Base-by-base conservation (phyloP, 148 eudicot genomes). In the Cornus kousa region DNA sequence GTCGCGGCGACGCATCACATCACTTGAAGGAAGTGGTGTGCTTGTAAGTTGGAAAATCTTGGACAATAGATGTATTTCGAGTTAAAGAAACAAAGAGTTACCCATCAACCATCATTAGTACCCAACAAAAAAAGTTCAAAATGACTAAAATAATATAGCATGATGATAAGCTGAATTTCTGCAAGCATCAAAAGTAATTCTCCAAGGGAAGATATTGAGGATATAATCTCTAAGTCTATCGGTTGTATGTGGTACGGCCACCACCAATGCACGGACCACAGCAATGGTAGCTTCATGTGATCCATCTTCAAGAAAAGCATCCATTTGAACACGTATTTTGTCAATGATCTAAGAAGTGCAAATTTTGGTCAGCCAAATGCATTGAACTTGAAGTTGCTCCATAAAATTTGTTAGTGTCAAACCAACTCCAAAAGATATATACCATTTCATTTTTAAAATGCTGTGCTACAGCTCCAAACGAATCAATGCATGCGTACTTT, bases 391-490 rank as follows among this genome's bases (percentile, higher is more conserved):
- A 74, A n/a, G 37, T 19, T 40, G 62, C 82, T 66, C 9, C 74
- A 24, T 70, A 50, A 33, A 46, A 22, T 72, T 35, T 46, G 43
- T 5, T 16, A 60, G 71, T 33, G 46, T 32, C 40, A 77, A 73
- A 67, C 5, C 2, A 10, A 72, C 7, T 48, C 20, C 74, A 80
- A 79, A 76, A 74, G 16, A 33, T 53, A 48, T 39, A 73, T 93
- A 93, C 99, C 97, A 87, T 86, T 80, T 95, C 99, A 76, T 87
- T 92, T 82, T 91, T 95, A 69, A 91, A 95, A 75, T 93, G 93
- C 86, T 95, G 97, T 83, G 99, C 97, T 73, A 95, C 99, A 85
- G 98, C 87, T 74, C 99, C 99, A 92, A 95, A 95, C 55, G 97
- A 97, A 33, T 91, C 97, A 77, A 95, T 93, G 78, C 99, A 93